Evolutionary conservation across 2,329 filamentous ascomycete genomes (phyloP).

Genomic region (Leptodontidium sp.): DNA sequence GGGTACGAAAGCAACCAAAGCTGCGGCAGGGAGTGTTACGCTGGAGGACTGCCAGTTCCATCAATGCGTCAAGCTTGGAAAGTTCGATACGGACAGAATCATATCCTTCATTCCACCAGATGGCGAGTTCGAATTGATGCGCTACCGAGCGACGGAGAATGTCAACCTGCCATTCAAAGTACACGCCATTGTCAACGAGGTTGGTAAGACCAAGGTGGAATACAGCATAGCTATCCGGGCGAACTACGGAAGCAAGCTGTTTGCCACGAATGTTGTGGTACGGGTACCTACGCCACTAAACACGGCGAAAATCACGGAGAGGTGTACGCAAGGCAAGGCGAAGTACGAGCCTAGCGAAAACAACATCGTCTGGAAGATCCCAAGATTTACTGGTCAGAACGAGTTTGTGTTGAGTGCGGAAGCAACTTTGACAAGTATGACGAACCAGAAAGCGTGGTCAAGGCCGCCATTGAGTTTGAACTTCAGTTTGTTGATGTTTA

Average conservation of each 20-base stretch:
- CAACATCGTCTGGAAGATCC: constrained; percentile 99
- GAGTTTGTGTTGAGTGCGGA: constrained; percentile 96
- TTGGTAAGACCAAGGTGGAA: constrained; percentile 96
- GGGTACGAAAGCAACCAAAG: constrained; percentile 90
- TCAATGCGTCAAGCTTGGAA: constrained; percentile 96
- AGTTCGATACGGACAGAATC: constrained; percentile 95
- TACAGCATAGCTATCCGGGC: constrained; percentile 98
- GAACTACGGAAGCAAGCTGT: constrained; percentile 95
- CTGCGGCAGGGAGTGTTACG: constrained; percentile 92
- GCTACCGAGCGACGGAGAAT: constrained; percentile 97
- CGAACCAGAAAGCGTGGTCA: constrained; percentile 97
- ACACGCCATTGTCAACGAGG: constrained; percentile 96
- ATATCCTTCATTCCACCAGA: constrained; percentile 98
- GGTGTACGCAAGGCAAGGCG: constrained; percentile 94
- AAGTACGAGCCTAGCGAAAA: constrained; percentile 99
- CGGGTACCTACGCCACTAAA: constrained; percentile 96
- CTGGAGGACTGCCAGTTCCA: constrained; percentile 99
- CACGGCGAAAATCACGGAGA: constrained; percentile 91
- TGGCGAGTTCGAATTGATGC: constrained; percentile 98
- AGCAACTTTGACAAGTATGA: constrained; percentile 94
- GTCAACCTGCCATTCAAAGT: constrained; percentile 99
- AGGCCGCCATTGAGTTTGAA: constrained; percentile 89
- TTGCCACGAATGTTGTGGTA: constrained; percentile 94
- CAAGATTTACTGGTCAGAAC: constrained; percentile 96
- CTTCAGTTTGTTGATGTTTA: constrained; percentile 98